Conservation (phyloP, 2,329 filamentous ascomycete species). For the Alternaria sp. region DNA sequence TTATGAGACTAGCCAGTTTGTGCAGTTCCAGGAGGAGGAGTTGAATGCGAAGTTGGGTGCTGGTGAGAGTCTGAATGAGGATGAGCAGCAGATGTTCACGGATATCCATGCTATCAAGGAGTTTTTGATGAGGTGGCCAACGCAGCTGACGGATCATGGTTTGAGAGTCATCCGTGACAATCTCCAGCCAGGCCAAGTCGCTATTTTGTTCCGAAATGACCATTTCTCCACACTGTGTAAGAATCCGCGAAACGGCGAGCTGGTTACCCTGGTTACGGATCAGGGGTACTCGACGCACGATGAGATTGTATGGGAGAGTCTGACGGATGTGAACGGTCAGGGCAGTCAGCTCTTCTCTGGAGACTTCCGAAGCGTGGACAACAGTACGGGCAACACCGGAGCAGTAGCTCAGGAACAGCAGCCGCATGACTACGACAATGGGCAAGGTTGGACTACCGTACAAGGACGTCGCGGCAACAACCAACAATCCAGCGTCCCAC, state of each 20-base stretch:
- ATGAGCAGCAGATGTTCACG: constrained; percentile 81
- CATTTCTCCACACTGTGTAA: constrained; percentile 96
- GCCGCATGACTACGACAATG: constrained; percentile 37
- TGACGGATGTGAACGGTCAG: constrained; percentile 87
- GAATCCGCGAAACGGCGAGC: constrained; percentile 76
- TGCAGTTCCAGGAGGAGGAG: constrained; percentile 89
- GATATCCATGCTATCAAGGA: constrained; percentile 85
- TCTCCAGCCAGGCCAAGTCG: constrained; percentile 78
- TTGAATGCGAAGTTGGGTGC: constrained; percentile 78
- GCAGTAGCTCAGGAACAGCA: constrained; percentile 37
- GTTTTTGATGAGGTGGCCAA: constrained; percentile 81
- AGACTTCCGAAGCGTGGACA: constrained; percentile 86
- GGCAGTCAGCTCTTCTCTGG: constrained; percentile 85
- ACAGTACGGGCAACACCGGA: constrained; percentile 44
- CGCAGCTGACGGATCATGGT: constrained; percentile 85
- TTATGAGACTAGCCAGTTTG: constrained; percentile 90
- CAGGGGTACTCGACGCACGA: constrained; percentile 87
- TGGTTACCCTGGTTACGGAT: constrained; percentile 90
- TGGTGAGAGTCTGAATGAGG: constrained; percentile 66
- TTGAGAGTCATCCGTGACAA: constrained; percentile 75
- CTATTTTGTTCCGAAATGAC: constrained; percentile 95
- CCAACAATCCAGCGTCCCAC: constrained; percentile 21
- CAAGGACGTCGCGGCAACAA: constrained; percentile 48
- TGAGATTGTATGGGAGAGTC: constrained; percentile 94
- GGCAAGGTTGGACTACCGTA: constrained; percentile 66